Evolutionary conservation across 305 asterid species (phyloP).

Genomic region (Fraxinus angustifolia): DNA sequence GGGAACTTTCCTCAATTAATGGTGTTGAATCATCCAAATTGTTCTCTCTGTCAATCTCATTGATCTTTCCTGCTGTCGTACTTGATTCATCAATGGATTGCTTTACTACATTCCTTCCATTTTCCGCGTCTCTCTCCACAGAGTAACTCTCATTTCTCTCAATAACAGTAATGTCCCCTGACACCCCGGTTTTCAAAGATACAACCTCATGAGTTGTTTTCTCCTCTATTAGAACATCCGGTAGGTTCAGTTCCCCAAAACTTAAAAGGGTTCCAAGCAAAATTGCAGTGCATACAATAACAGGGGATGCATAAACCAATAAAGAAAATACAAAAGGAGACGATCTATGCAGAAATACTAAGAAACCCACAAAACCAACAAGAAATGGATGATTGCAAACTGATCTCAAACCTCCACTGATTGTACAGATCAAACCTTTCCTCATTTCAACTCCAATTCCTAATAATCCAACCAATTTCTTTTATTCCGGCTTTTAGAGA

Average conservation of each 20-base stretch:
- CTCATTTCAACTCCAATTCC: constrained; percentile 57
- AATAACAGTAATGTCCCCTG: constrained; percentile 39
- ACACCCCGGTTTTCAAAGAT: constrained; percentile 40
- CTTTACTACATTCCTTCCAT: constrained; percentile 26
- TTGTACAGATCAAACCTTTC: constrained; percentile 44
- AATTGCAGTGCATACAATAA: constrained; percentile 76
- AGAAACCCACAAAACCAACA: constrained; percentile 59
- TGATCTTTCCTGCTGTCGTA: constrained; percentile 12
- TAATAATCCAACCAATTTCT: constrained; percentile 52
- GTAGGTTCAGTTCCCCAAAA: constrained; percentile 68
- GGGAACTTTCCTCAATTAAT: constrained; percentile 30
- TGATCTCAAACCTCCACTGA: constrained; percentile 49
- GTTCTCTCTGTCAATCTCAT: constrained; percentile 32
- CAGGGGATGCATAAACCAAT: constrained; percentile 73
- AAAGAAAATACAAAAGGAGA: constrained; percentile 72
- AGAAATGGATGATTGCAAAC: constrained; percentile 70
- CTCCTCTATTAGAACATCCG: constrained; percentile 62
- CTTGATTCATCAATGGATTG: constrained; percentile 22
- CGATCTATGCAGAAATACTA: constrained; percentile 60
- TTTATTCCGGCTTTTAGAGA: constrained; percentile 24
- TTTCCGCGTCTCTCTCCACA: constrained; percentile 44
- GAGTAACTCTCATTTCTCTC: constrained; percentile 48
- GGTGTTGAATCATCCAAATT: constrained; percentile 26
- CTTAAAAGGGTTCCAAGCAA: constrained; percentile 78
- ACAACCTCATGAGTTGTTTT: constrained; percentile 33